Base-by-base conservation (phyloP, 805 yeast species). In the Ogataea naganishii region DNA sequence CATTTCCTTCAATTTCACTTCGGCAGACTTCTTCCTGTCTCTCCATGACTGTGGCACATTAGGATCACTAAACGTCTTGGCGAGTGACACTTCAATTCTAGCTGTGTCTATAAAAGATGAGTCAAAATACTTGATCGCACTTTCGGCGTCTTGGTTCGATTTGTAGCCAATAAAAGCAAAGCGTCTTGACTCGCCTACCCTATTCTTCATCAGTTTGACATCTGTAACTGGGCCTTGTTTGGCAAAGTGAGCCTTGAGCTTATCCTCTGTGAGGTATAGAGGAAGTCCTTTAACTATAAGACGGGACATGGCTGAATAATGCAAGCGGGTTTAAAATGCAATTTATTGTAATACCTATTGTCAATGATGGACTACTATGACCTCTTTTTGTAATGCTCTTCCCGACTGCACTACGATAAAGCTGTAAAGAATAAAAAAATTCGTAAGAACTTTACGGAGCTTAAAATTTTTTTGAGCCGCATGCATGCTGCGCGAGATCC, bases 91-190 rank as follows among this genome's bases (percentile, higher is more conserved):
- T 26, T 74, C 75, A 13, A 92, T 69, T 42, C 70, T 73, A 2
- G 94, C 66, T 1, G 96, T 86, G 46, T 84, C 92, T 34, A 92
- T 75, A 51, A 75, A 92, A 1, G 94, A 72, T 6, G 70, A 66
- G 56, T 92, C 65, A 54, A 80, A 88, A 53, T 70, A 85, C 27
- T 60, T 64, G 6, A 77, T 89, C 0, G 96, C 95, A 26, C 64
- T 69, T 29, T 66, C 72, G 1, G 98, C 97, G 45, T 82, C 95
- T 9, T 58, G 66, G 13, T 58, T 63, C n/a, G 75, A 64, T 44
- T 75, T 78, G 54, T 71, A 92, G 1, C 98, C 98, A 30, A 92
- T 64, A 46, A 92, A 92, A 6, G 95, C 97, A 64, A 92, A 92
- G 43, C 94, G 66, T 56, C 98, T 73, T 7, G 95, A 81, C 46